Base-by-base conservation (phyloP, 108 stramenopile genomes). In the Cyclotella atomus region DNA sequence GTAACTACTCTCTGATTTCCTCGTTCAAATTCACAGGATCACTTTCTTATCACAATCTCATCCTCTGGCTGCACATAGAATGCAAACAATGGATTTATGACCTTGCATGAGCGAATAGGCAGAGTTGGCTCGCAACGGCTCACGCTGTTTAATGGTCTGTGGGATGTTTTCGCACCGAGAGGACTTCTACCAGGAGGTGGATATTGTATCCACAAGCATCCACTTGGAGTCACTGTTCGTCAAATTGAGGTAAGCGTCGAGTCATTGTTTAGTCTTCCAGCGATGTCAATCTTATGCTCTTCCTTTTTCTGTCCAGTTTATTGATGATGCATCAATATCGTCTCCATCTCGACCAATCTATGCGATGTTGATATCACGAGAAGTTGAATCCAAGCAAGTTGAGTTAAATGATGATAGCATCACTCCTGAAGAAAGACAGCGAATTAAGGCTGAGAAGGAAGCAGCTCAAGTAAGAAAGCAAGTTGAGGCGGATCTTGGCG, bases 401-500 rank as follows among this genome's bases (percentile, higher is more conserved):
- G 56, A 77, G 65, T 75, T 91, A 32, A 91, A 92, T 60, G 86
- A 89, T 53, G 94, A 95, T 81, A 87, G 90, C 6, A 55, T 95
- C 28, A 78, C 88, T 27, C 70, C 78, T 17, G 89, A 95, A 78
- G 91, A 95, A 77, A 73, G 90, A 15, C 77, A 91, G 52, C 77
- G 68, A 24, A 67, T 87, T 25, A 85, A 82, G 38, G 90, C 88
- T 52, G 90, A 92, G 61, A 95, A 91, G 68, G 89, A 95, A 73
- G 81, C 73, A 34, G 89, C 82, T 35, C 89, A 76, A 71, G 82
- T 91, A 33, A 81, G 88, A 59, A 83, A 88, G 28, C 94, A 95
- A 76, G 94, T 95, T 9, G 94, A 95, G 71, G 94, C 94, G 36
- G 94, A 95, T 82, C 80, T 95, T 12, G 91, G 94, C 33, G 94